A percentile compares a stretch with the other conserved stretches of the same genome.
Evolutionary conservation across 352 stramenopile species (phyloP).

Genomic region (Phytophthora ohioensis): DNA sequence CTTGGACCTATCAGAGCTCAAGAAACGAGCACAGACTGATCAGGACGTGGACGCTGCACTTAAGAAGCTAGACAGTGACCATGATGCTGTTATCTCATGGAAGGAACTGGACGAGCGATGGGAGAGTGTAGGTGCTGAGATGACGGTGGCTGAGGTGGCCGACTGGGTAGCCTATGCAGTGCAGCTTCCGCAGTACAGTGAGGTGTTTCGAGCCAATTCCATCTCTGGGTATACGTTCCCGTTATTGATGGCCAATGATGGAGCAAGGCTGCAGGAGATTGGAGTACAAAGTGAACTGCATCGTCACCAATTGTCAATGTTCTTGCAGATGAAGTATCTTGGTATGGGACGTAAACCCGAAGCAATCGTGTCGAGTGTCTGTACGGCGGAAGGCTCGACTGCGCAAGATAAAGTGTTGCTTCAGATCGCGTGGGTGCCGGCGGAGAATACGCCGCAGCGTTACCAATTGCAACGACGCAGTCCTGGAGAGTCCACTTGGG

Average conservation of each 20-base stretch:
- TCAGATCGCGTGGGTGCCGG: conserved; percentile 66
- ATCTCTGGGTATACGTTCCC: conserved; percentile 90
- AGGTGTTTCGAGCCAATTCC: conserved; percentile 79
- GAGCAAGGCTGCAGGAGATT: conserved; percentile 72
- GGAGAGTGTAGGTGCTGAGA: conserved; percentile 83
- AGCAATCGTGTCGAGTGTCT: conserved; percentile 53
- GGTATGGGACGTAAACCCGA: conserved; percentile 77
- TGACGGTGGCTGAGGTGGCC: conserved; percentile 85
- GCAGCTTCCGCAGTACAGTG: conserved; percentile 84
- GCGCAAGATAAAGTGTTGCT: conserved; percentile 50
- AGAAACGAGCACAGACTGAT: conserved; percentile 56
- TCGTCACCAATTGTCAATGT: conserved; percentile 82
- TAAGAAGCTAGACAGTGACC: conserved; percentile 79
- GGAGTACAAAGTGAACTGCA: conserved; percentile 76
- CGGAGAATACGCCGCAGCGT: conserved; percentile 55
- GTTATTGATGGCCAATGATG: conserved; percentile 87
- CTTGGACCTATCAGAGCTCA: conserved; percentile 80
- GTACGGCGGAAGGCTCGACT: conserved; percentile 35
- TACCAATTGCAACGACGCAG: conserved; percentile 80
- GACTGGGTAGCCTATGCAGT: conserved; percentile 87
- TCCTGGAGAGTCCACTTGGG: conserved; percentile 67
- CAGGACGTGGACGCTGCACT: conserved; percentile 77
- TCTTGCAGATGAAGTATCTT: conserved; percentile 86
- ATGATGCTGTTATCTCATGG: conserved; percentile 84
- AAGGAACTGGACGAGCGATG: conserved; percentile 86